phyloP scores from a whole-genome alignment of 306 rosid species.

The Quercus mongolica region DNA sequence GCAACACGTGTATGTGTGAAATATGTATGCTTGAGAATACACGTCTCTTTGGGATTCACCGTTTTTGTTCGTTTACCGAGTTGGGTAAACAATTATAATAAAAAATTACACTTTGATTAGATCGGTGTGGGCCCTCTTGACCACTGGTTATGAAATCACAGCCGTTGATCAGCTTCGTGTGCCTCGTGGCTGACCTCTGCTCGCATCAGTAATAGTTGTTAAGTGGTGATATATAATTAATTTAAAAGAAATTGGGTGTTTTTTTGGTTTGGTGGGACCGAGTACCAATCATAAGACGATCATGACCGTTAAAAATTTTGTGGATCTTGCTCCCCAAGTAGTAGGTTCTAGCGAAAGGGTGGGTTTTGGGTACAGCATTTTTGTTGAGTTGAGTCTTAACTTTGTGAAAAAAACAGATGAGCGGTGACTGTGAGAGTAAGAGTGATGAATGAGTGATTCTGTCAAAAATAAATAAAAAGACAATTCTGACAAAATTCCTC shows the following conservation, averaged over 20 bases:
- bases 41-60: constrained; percentile 11
- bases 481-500: constrained; percentile 17
- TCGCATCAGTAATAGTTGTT: not conserved
- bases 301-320: not conserved
- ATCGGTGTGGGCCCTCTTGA: constrained; percentile 21
- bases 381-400: not conserved
- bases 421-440: not conserved
- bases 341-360: not conserved
- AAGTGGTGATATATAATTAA: not conserved
- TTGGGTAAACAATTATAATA: constrained; percentile 12
- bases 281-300: not conserved
- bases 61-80: constrained; percentile 10
- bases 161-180: not conserved
- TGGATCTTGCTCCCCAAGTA: not conserved
- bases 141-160: constrained; percentile 28
- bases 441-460: not conserved
- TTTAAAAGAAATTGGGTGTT: not conserved
- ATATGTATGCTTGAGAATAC: constrained; percentile 2
- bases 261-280: not conserved
- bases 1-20: constrained; percentile 43
- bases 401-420: not conserved
- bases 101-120: too few relatives aligned
- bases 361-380: too few relatives aligned
- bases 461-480: not conserved
- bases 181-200: not conserved